These are phyloP conservation scores for Malus hybrid DNA, from an alignment of 331 rosid genomes.

Conservation along the genomic window DNA sequence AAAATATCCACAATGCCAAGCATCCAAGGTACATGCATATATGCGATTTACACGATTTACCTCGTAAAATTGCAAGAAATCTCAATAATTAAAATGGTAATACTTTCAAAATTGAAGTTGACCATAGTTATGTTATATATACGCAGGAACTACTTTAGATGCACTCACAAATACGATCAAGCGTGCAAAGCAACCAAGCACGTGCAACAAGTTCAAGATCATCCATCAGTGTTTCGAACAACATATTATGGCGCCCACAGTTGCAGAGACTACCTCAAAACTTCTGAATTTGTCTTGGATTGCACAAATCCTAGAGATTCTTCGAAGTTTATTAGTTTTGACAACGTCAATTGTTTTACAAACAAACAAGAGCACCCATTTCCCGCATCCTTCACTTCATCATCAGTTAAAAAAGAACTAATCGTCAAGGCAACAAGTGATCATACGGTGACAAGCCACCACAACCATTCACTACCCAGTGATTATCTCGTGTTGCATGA, in stretches of 20 bases:
- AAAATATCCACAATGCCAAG: constrained; percentile 29
- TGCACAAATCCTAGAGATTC: constrained; percentile 12
- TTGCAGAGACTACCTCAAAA: constrained; percentile 25
- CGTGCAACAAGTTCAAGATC: constrained; percentile 40
- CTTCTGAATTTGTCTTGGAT: constrained; percentile 42
- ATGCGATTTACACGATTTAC: no score
- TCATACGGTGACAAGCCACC: neutral
- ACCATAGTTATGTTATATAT: constrained; percentile 31
- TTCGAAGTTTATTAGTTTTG: constrained; percentile 33
- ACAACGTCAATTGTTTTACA: constrained; percentile 7
- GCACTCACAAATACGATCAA: constrained; percentile 59
- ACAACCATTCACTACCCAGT: neutral
- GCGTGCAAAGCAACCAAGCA: constrained; percentile 59
- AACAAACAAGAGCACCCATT: constrained; percentile 9
- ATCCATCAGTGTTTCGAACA: constrained; percentile 40
- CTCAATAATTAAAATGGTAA: no score
- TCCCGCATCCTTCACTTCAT: neutral
- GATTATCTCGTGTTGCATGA: neutral
- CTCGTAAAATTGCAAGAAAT: no score
- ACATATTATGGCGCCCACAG: constrained; percentile 62
- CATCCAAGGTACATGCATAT: constrained; percentile 38
- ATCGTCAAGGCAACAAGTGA: neutral
- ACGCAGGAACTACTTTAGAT: constrained; percentile 61
- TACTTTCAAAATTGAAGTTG: neutral
- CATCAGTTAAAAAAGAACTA: neutral